Evolutionary conservation across 2,329 filamentous ascomycete genomes (phyloP), one percentile per base, ranked within the genome.

Genomic region (Verticillium klebahnii): DNA sequence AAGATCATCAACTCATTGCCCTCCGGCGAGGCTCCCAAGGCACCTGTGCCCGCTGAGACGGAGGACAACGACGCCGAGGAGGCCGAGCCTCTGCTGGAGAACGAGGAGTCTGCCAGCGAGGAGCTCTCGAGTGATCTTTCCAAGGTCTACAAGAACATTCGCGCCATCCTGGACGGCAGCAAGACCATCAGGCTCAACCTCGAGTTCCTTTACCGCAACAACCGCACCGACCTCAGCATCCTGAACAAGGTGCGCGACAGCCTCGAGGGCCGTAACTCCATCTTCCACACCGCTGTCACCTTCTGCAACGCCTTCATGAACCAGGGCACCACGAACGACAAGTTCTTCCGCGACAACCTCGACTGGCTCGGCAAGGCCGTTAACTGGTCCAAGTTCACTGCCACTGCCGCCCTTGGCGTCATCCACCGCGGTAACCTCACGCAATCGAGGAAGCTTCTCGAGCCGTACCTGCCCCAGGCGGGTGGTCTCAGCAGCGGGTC

Each of bases 261-360:
- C 69, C 81, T 99, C 17, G 95, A 99, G 73, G 93, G 93, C 39
- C 87, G 96, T 60, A 98, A 97, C 78, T 98, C 94, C 36, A 99
- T 99, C 68, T 98, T 98, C 84, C 95, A 99, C 76, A 96, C 93
- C 1, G 93, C 93, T 4, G 92, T 99, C 61, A 98, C 95, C 0
- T 95, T 99, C 71, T 95, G 94, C 72, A 98, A 98, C 71, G 95
- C 93, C 12, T 98, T 99, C 75, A 99, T 99, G 95, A 96, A 99
- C 74, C 93, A 96, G 60, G 96, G 95, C 63, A 99, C 95, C 0
- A 97, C 94, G 0, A 95, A 97, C 70, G 95, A 99, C 78, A 96
- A 94, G 71, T 99, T 99, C 80, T 98, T 99, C 86, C 87, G 96
- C 8, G 93, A 98, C 72, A 99, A 99, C 73, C 79, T 99, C 29